These are phyloP conservation scores for Camelina sativa DNA, from an alignment of 345 rosid genomes.

Conservation along the genomic window DNA sequence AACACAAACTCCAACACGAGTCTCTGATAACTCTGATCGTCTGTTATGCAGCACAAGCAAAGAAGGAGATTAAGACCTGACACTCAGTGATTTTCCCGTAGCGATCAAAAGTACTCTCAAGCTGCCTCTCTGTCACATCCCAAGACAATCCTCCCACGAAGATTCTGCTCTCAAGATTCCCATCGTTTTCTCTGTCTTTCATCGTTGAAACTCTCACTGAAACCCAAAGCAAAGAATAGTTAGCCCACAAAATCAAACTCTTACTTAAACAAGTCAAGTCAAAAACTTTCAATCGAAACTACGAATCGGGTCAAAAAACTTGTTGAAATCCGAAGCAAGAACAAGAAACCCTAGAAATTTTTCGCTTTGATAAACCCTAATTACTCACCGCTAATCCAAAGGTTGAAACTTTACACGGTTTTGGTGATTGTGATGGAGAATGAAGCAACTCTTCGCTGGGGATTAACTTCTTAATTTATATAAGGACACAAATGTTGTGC, in stretches of 20 bases:
- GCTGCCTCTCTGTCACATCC: conserved; percentile 83
- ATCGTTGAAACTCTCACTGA: conserved; percentile 33
- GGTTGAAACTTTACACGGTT: conserved; percentile 13
- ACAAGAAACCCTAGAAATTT: background rate
- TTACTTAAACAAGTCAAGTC: background rate
- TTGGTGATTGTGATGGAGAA: background rate
- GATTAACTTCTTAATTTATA: background rate
- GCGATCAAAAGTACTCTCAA: conserved; percentile 73
- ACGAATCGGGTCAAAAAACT: background rate
- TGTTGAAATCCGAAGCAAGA: background rate
- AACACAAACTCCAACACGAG: conserved; percentile 22
- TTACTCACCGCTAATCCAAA: conserved; percentile 33
- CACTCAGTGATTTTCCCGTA: conserved; percentile 77
- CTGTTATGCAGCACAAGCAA: background rate
- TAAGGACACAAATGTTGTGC: background rate
- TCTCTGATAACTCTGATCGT: conserved; percentile 3
- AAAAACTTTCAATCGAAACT: background rate
- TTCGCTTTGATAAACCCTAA: conserved; percentile 26
- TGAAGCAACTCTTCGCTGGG: background rate
- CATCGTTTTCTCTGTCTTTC: conserved; percentile 51
- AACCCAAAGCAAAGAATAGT: background rate
- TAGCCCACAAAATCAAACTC: background rate
- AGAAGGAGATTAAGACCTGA: conserved; percentile 59
- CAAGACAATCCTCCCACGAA: conserved; percentile 89
- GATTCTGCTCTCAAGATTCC: conserved; percentile 70